Base-by-base conservation (phyloP, 441 rosid species). In the Erodium moschatum region DNA sequence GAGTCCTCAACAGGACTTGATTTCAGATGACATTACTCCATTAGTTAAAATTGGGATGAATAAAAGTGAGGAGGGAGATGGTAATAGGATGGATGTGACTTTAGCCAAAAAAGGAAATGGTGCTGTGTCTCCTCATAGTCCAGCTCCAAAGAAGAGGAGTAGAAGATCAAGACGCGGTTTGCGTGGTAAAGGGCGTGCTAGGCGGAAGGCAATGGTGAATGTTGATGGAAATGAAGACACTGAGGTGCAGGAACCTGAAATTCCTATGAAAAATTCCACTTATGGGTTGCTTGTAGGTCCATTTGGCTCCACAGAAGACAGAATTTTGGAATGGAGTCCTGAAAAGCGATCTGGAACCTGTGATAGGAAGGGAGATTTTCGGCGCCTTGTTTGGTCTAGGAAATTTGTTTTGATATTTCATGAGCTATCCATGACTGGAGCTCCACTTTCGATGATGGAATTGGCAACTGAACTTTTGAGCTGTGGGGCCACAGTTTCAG, bases 351-450 rank as follows among this genome's bases (percentile, higher is more conserved):
- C 90, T 2, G 98, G 96, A 82, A 93, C 96, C 29, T 91, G 98
- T 72, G 92, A 93, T 73, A 84, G 98, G 82, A 91, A 88, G 79
- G 90, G 90, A 63, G 84, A 86, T 60, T 93, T 93, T 79, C 86
- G 95, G 44, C 88, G 92, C 61, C 90, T 91, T 81, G 97, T 91
- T 71, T 89, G 97, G 96, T 93, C 98, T 10, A 88, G 96, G 82
- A 91, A 86, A 72, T 91, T 93, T 74, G 84, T 93, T 33, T 76
- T 93, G 77, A 71, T 91, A 75, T 93, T 93, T 77, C 98, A 93
- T 73, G 98, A 93, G 74, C 87, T 93, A 8, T 93, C 98, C 27
- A 89, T 93, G 98, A 93, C 98, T 0, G 98, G 98, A 33, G 98
- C 98, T 71, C 98, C 98, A 21, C 85, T 89, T 67, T 91, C 98